Evolutionary conservation across 306 rosid genomes (phyloP), one percentile per base, ranked within the genome.

Genomic region (Fragaria iinumae): DNA sequence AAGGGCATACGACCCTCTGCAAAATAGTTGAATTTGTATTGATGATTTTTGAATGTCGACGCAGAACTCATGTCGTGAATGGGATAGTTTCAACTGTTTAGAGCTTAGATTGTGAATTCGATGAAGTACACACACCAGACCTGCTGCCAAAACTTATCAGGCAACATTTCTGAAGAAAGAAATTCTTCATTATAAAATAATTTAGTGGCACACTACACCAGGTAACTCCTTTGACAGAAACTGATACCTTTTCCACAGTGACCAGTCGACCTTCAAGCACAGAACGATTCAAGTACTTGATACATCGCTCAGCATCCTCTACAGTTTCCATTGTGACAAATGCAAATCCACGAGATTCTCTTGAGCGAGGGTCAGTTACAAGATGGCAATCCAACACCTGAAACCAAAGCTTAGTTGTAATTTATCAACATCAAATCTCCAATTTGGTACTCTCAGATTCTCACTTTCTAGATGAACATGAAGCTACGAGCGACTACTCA

Each of bases 111-210:
- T 81, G 82, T 79, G 90, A 81, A 83, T 78, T 83, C 73, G 85
- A 79, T 67, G 89, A 67, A 79, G 90, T 86, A 86, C 84, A 83
- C 74, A 64, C 83, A 80, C 72, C 76, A 77, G 81, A 83, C 87
- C 87, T 84, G 88, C 86, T 81, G 83, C 90, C 84, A 86, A 74
- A 86, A 79, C 82, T 79, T 81, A 79, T 86, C 76, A 84, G 83
- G 88, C 79, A 79, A 86, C 82, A 79, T 47, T 81, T 84, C 78
- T 34, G 29, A 76, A 76, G 73, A 79, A 77, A 82, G 63, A 17
- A 73, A 47, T 6, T 70, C 56, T 47, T 20, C 52, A 72, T 64
- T 72, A 68, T 29, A 75, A 49, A 59, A 45, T 47, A 52, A 44
- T 80, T n/a, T 10, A 52, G 70, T 10, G 2, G 69, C 76, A 29